Base-by-base conservation (phyloP, 1,284 basidiomycete species). In the Lignosus rhinocerotis region DNA sequence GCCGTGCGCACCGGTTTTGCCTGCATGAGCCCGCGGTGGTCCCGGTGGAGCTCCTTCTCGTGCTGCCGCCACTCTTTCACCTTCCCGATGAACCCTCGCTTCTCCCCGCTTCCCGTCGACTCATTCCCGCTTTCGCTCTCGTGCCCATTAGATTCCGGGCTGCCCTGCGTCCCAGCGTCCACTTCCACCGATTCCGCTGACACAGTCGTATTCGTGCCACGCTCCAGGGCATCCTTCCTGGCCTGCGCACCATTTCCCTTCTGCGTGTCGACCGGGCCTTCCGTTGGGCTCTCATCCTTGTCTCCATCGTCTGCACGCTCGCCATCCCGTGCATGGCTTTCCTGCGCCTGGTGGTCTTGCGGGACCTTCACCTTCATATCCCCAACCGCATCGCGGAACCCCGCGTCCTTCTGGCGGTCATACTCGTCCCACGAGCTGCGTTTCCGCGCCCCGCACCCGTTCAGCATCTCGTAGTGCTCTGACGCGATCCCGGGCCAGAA, bases 21-120 rank as follows among this genome's bases (percentile, higher is more conserved):
- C 68, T 84, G 81, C 67, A 80, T 80, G 49, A 77, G 66, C 14
- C 83, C 82, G 17, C 82, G 73, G 46, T 82, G 81, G 32, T 82
- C 75, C 21, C 71, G 70, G 54, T 76, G 74, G 44, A 81, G 69
- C 61, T 80, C 77, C 61, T 75, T 71, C 65, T 77, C 74, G 57
- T 80, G 75, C 32, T 76, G 70, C 47, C 73, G 70, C 74, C 71
- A 75, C 3, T 70, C 66, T 65, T 66, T 73, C 45, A 72, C 54
- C 66, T 68, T 73, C 47, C 62, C 63, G 39, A 71, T 50, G 21
- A 71, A 59, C 16, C 69, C 67, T 25, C 48, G 48, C 58, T 76
- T 73, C 63, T 73, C 70, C 62, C 73, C 73, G 59, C 72, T 61
- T 55, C 55, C 64, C 4, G 21, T 42, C 3, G 53, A 38, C 33